phyloP scores from a whole-genome alignment of 1,284 basidiomycete genomes.

The Austroboletus niveus region DNA sequence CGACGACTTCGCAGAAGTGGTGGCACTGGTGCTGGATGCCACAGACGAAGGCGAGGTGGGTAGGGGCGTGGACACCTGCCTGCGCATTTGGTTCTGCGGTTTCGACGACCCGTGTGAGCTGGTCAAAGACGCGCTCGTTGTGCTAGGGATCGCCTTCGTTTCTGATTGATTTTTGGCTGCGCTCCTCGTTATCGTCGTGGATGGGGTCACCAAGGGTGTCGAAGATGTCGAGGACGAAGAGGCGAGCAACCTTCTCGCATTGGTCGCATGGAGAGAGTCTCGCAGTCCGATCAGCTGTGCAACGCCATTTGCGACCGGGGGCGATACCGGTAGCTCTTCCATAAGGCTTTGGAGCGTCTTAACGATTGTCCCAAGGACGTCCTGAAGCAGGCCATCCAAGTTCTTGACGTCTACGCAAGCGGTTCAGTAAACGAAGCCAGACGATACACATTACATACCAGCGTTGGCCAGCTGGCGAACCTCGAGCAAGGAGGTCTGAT shows the following conservation, averaged over 20 bases:
- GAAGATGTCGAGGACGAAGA: neutral
- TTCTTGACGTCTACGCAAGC: neutral
- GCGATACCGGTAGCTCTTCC: conserved; percentile 2
- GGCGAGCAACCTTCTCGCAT: conserved; percentile 1
- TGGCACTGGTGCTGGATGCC: neutral
- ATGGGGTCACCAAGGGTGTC: neutral
- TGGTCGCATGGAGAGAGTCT: no score
- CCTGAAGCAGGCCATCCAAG: neutral
- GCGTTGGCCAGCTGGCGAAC: conserved; percentile 1
- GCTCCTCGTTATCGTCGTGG: neutral
- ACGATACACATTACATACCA: neutral
- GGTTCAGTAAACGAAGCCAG: conserved; percentile 1
- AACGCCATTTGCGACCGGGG: conserved; percentile 2
- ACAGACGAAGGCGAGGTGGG: neutral
- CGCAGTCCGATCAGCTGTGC: conserved; percentile 4
- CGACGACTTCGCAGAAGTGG: neutral
- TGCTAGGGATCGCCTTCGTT: neutral
- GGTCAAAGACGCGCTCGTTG: neutral
- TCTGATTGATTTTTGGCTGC: neutral
- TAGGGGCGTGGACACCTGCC: conserved; percentile 9
- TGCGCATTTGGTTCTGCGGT: conserved; percentile 6
- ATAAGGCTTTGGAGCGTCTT: neutral
- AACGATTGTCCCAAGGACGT: neutral
- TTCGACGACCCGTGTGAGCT: neutral
- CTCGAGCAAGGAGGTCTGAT: neutral